phyloP scores from a whole-genome alignment of 441 rosid species.

The Mallotus repandus region DNA sequence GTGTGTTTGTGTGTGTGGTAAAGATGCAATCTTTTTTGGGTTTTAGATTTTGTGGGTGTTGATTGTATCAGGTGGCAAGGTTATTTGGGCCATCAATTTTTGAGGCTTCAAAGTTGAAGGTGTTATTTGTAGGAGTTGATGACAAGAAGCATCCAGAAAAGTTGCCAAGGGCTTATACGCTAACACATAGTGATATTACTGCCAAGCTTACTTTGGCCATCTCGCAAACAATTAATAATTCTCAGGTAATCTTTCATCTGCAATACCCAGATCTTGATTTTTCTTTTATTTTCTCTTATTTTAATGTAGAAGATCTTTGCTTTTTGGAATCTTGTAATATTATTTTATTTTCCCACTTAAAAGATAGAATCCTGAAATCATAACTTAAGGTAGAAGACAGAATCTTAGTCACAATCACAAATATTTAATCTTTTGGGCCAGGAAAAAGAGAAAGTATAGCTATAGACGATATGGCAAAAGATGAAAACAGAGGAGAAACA shows the following conservation, averaged over 20 bases:
- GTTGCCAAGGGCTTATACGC: conserved; percentile 81
- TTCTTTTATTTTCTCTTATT: neutral
- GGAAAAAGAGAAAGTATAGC: too few species aligned
- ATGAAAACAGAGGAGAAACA: conserved; percentile 8
- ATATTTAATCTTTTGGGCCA: neutral
- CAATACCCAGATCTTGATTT: neutral
- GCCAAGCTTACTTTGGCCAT: conserved; percentile 78
- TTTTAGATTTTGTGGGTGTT: conserved; percentile 18
- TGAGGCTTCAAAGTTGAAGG: conserved; percentile 89
- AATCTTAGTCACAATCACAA: neutral
- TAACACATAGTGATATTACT: conserved; percentile 83
- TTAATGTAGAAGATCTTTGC: neutral
- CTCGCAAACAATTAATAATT: conserved; percentile 79
- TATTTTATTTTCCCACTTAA: neutral
- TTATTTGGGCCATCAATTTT: conserved; percentile 91
- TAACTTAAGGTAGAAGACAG: neutral
- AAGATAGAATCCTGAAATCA: neutral
- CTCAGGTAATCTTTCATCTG: conserved; percentile 57
- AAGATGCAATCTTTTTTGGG: neutral
- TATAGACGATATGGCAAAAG: too few species aligned
- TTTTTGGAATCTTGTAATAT: neutral
- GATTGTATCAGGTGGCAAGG: conserved; percentile 61
- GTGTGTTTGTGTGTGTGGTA: too few species aligned
- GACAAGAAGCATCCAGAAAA: conserved; percentile 89
- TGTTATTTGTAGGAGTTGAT: conserved; percentile 82